Base-by-base conservation (phyloP, 1,284 basidiomycete genomes). In the Heterobasidion annosum region DNA sequence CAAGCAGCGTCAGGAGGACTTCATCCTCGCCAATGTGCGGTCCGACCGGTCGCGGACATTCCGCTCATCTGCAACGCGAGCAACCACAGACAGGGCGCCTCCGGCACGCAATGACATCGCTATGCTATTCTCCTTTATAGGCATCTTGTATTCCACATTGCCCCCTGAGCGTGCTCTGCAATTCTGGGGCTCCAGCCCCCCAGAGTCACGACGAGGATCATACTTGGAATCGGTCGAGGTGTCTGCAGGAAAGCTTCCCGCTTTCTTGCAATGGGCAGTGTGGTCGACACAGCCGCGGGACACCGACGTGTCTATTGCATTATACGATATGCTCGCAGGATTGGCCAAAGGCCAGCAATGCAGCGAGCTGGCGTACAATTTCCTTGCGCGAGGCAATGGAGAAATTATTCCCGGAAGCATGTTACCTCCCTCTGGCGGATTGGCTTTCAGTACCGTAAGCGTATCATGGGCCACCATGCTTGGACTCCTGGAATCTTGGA, bases 301-400 rank as follows among this genome's bases (percentile, higher is more conserved):
- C 56, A 67, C 79, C 6, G 81, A 81, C 7, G 85, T 92, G 75
- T 76, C 85, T 18, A 83, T 82, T 60, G 88, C 92, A 0, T 73
- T 94, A 56, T 95, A 91, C 68, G 88, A 93, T 59, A 93, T 96
- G 91, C 72, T 96, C 18, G 73, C 81, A 3, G 91, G 93, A n/a
- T 76, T 96, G 19, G 82, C 92, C 0, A 85, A 85, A 49, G 93
- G 93, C 0, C 83, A 88, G 47, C 82, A 85, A 55, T 92, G 91
- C 62, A 91, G 90, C 59, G 88, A 91, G 61, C 74, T 90, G 18
- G 84, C 89, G 0, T 91, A 91, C 71, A 91, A 93, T 64, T 93
- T 93, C 66, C 78, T 93, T 65, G 87, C 81, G 10, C 73, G 83
- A 34, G 84, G 81, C 8, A 76, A 77, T 8, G 77, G 77, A 0